These are phyloP conservation scores for Lactifluus volemus DNA, from an alignment of 768 basidiomycete species.

Conservation along the genomic window DNA sequence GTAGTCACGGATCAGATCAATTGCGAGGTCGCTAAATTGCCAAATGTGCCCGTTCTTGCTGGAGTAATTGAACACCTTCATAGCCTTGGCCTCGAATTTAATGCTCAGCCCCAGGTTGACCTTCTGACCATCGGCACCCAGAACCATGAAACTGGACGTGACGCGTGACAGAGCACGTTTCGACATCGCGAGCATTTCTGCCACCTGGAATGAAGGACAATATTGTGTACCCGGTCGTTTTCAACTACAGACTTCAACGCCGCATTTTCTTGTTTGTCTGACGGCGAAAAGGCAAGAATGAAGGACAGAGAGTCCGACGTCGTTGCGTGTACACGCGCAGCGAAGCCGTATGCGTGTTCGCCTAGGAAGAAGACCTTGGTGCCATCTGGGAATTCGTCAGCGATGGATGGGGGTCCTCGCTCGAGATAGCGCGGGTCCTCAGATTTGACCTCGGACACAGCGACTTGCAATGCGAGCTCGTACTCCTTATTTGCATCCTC, in stretches of 20 bases:
- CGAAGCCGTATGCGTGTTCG: constrained; percentile 90
- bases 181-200: constrained; percentile 65
- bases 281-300: constrained; percentile 85
- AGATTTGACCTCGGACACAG: constrained; percentile 66
- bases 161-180: constrained; percentile 81
- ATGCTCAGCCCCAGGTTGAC: constrained; percentile 87
- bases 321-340: constrained; percentile 78
- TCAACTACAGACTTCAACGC: constrained; percentile 65
- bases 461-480: constrained; percentile 84
- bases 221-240: constrained; percentile 47
- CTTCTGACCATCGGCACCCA: constrained; percentile 67
- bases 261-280: constrained; percentile 71
- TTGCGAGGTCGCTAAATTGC: constrained; percentile 89
- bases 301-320: constrained; percentile 67
- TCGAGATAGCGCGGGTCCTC: constrained; percentile 89
- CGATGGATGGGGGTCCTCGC: constrained; percentile 68
- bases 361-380: constrained; percentile 95
- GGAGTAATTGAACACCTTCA: constrained; percentile 92
- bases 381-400: constrained; percentile 84
- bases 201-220: constrained; percentile 69
- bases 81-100: constrained; percentile 89
- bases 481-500: constrained; percentile 73
- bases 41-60: constrained; percentile 75
- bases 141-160: constrained; percentile 88
- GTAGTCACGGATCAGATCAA: constrained; percentile 76